A percentile compares a stretch with the other conserved stretches of the same genome.
Evolutionary conservation across 2,329 filamentous ascomycete genomes (phyloP).

Genomic region (Botrytis hyacinthi): DNA sequence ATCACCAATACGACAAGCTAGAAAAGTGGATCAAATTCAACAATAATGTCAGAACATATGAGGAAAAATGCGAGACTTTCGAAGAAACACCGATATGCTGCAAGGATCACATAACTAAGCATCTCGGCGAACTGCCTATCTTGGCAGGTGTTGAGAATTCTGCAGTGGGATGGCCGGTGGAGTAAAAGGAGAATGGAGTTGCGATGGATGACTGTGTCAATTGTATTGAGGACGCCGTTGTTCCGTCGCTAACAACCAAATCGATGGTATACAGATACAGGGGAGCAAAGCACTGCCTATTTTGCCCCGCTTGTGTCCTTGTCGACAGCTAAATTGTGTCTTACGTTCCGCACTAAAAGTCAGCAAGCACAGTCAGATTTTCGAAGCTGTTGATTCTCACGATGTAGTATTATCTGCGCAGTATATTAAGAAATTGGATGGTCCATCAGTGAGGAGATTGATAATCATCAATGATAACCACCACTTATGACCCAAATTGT

Average conservation of each 20-base stretch:
- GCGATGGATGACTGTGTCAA: no score
- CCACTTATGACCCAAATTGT: not conserved
- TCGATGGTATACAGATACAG: no score
- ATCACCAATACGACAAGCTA: not conserved
- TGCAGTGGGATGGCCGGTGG: no score
- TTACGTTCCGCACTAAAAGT: not conserved
- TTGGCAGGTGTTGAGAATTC: not conserved
- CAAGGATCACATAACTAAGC: not conserved
- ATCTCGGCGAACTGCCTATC: not conserved
- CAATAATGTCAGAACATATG: no score
- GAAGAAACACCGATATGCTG: no score
- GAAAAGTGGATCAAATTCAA: not conserved
- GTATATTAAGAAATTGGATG: not conserved
- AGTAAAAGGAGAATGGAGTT: not conserved
- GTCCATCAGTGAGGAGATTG: not conserved
- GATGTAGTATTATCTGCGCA: not conserved
- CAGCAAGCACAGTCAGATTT: not conserved
- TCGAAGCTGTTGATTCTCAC: not conserved
- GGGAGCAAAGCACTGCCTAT: not conserved
- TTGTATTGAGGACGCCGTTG: no score
- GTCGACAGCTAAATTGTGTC: not conserved
- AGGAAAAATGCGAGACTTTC: no score
- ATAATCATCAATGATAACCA: not conserved
- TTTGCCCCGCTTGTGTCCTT: not conserved
- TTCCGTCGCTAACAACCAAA: not conserved